Conservation (phyloP, 2,329 filamentous ascomycete genomes). For the Cytospora chrysosperma region DNA sequence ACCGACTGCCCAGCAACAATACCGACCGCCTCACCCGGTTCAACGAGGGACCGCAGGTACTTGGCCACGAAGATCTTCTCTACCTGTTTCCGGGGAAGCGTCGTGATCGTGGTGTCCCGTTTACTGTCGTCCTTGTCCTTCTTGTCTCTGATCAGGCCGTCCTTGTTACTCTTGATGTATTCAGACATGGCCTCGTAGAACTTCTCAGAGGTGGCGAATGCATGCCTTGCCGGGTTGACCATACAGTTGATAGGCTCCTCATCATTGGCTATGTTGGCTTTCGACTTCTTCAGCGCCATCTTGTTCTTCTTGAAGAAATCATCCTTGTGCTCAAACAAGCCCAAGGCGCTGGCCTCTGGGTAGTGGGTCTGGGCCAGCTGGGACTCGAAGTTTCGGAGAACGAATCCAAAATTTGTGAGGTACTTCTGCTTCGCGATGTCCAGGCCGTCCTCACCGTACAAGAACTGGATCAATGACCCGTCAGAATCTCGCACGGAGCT, state of each 20-base stretch:
- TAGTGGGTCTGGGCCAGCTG: constrained; percentile 76
- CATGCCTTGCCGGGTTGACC: constrained; percentile 73
- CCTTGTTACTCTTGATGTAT: constrained; percentile 77
- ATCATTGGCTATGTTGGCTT: constrained; percentile 53
- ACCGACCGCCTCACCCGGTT: constrained; percentile 93
- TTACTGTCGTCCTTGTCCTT: constrained; percentile 40
- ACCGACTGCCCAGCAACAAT: constrained; percentile 96
- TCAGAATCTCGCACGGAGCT: constrained; percentile 92
- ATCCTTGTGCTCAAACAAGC: constrained; percentile 52
- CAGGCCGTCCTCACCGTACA: constrained; percentile 94
- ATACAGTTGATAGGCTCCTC: constrained; percentile 74
- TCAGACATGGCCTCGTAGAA: constrained; percentile 72
- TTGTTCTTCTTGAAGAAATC: constrained; percentile 77
- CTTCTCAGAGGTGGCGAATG: constrained; percentile 85
- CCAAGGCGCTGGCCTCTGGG: constrained; percentile 45
- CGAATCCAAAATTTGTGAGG: constrained; percentile 84
- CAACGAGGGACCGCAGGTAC: constrained; percentile 87
- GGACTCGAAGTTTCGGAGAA: constrained; percentile 81
- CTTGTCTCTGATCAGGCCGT: constrained; percentile 55
- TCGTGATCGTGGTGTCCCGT: constrained; percentile 32
- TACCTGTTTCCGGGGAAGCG: constrained; percentile 67
- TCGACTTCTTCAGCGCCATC: constrained; percentile 71
- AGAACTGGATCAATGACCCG: constrained; percentile 87
- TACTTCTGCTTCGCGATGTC: constrained; percentile 95
- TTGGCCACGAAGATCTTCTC: constrained; percentile 86